Percentiles rank a stretch among this genome's conserved stretches.
Evolutionary conservation across 1,284 basidiomycete genomes (phyloP).

Genomic region (Sporisorium exsertum): DNA sequence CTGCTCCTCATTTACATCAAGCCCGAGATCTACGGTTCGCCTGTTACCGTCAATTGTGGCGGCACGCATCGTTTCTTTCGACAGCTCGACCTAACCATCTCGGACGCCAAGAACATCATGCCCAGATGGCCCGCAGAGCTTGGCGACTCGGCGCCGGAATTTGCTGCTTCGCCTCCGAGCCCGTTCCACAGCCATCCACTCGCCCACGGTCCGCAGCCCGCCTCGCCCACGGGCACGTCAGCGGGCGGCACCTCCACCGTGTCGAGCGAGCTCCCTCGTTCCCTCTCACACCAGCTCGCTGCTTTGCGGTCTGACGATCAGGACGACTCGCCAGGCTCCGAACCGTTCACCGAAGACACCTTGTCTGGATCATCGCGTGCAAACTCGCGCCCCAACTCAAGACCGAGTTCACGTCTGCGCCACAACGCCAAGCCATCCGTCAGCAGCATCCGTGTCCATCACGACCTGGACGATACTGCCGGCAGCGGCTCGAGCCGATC

Average conservation of each 20-base stretch:
- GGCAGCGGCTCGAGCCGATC: conserved; percentile 35
- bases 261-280: conserved; percentile 20
- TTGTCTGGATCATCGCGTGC: conserved; percentile 41
- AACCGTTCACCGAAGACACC: conserved; percentile 22
- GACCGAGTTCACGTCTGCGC: conserved; percentile 31
- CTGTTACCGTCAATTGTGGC: conserved; percentile 20
- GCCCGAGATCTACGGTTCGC: conserved; percentile 56
- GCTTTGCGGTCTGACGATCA: conserved; percentile 14
- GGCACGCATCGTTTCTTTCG: conserved; percentile 56
- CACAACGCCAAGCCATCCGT: conserved; percentile 32
- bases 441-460: conserved; percentile 28
- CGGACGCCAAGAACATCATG: conserved; percentile 53
- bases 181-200: neutral
- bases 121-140: conserved; percentile 38
- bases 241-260: neutral
- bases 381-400: conserved; percentile 31
- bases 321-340: conserved; percentile 35
- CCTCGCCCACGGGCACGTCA: conserved; percentile 13
- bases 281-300: conserved; percentile 21
- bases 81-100: conserved; percentile 58
- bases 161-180: conserved; percentile 4
- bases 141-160: conserved; percentile 12
- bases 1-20: conserved; percentile 46
- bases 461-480: conserved; percentile 15
- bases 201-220: conserved; percentile 5